Base-by-base conservation (phyloP, 1,284 basidiomycete genomes). In the Ceratorhiza oryzae-sativae region DNA sequence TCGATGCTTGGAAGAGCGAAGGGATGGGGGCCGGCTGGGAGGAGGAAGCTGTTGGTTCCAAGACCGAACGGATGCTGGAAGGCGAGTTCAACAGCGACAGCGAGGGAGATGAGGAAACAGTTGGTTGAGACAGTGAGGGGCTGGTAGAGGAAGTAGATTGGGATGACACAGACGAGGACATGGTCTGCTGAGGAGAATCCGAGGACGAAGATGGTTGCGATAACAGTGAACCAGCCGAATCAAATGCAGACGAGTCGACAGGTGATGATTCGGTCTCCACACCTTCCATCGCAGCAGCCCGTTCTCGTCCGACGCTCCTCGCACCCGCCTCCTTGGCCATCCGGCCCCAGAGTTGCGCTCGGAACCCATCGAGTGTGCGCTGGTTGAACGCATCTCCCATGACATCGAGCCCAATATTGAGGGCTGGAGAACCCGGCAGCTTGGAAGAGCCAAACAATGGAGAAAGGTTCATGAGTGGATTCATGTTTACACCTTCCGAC, bases 401-500 rank as follows among this genome's bases (percentile, higher is more conserved):
- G 51, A 68, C 15, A 27, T 68, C 49, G 25, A 65, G 25, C 3
- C 61, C 46, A 25, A 56, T 36, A 12, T 68, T 46, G 42, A 53
- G n/a, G 5, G 36, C 56, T 32, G 72, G 59, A 12, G 55, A 30
- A 15, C 49, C 59, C 3, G 48, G 65, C 9, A 30, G 49, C 41
- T 39, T 51, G 61, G 45, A 36, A 45, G 63, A 56, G 20, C 49
- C 36, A 12, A 68, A 68, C 2, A 68, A 39, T 8, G 63, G 48
- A 4, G 72, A 48, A 9, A 79, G 79, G 78, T 92, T 91, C 77
- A 92, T 81, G 23, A 85, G 81, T 0, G 94, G 93, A 79, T 95
- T 95, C 80, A 95, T 86, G 79, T 95, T 95, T 82, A 91, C 90
- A 78, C 90, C 86, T 34, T 62, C 59, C 6, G 41, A 51, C 5